A percentile compares a stretch with the other conserved stretches of the same genome.
These are phyloP conservation scores for Scutellaria minor DNA, from an alignment of 257 asterid species.

Conservation along the genomic window DNA sequence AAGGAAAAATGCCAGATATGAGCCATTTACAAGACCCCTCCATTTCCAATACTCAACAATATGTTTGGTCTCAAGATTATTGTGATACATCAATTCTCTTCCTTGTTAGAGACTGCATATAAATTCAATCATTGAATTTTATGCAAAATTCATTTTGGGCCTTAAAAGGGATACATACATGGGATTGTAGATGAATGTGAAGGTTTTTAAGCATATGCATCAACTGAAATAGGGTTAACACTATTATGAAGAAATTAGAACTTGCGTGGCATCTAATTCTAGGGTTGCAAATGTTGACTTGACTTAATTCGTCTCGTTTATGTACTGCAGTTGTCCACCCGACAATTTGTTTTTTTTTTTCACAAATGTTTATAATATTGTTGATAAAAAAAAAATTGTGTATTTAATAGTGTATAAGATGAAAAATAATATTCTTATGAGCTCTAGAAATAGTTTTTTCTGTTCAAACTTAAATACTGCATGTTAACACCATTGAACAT, in stretches of 20 bases:
- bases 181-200: too few species aligned
- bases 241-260: background rate
- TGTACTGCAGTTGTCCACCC: too few species aligned
- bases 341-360: too few species aligned
- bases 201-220: background rate
- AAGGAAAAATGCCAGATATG: conserved; percentile 28
- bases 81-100: conserved; percentile 36
- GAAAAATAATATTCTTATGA: too few species aligned
- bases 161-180: background rate
- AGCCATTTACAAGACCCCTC: conserved; percentile 33
- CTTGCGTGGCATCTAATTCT: background rate
- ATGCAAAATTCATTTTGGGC: background rate
- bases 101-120: background rate
- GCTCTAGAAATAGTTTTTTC: too few species aligned
- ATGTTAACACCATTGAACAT: too few species aligned
- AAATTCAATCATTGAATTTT: conserved; percentile 27
- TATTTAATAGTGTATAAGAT: too few species aligned
- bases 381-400: too few species aligned
- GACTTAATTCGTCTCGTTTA: too few species aligned
- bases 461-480: too few species aligned
- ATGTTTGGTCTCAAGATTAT: conserved; percentile 23
- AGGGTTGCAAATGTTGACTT: too few species aligned
- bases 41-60: conserved; percentile 21
- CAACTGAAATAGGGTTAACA: background rate
- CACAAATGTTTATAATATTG: too few species aligned